Conservation (phyloP, 768 basidiomycete species). For the Xanthoconium stramineum region DNA sequence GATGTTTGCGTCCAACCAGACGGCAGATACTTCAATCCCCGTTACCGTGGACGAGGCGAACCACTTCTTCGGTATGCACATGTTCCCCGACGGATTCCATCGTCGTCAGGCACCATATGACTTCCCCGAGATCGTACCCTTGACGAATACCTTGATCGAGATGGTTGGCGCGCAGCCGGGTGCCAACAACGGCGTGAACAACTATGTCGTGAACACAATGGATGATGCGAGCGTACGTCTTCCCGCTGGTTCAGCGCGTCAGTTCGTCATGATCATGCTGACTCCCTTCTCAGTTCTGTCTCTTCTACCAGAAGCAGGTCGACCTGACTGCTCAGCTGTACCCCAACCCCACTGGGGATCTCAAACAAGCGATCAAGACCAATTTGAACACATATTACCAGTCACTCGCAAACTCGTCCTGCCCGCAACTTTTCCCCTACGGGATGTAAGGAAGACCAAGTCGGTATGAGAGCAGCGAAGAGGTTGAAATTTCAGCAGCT, state of each 20-base stretch:
- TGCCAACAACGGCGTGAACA: slow-evolving; percentile 12
- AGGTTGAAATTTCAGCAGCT: too few relatives aligned
- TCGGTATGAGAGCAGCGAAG: too few relatives aligned
- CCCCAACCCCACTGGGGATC: too few relatives aligned
- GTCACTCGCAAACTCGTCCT: too few relatives aligned
- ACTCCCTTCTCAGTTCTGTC: slow-evolving; percentile 12
- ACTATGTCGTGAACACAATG: slow-evolving; percentile 8
- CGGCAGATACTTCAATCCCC: slow-evolving; percentile 10
- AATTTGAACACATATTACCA: background rate
- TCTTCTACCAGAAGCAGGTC: slow-evolving; percentile 13
- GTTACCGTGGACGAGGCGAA: slow-evolving; percentile 11
- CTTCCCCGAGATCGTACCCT: background rate
- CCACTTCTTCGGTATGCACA: slow-evolving; percentile 13
- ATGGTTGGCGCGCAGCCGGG: slow-evolving; percentile 11
- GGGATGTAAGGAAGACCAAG: too few relatives aligned
- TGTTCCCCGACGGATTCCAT: slow-evolving; percentile 15
- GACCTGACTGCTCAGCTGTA: slow-evolving; percentile 2
- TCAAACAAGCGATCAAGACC: too few relatives aligned
- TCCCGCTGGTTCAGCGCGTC: background rate
- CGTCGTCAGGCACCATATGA: slow-evolving; percentile 17
- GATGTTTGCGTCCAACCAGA: slow-evolving; percentile 22
- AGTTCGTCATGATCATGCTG: background rate
- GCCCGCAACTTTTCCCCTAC: too few relatives aligned
- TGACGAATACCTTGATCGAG: background rate
- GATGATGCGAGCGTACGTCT: slow-evolving; percentile 12